Conservation (phyloP, 1,284 basidiomycete genomes). For the Ganoderma resinaceum region DNA sequence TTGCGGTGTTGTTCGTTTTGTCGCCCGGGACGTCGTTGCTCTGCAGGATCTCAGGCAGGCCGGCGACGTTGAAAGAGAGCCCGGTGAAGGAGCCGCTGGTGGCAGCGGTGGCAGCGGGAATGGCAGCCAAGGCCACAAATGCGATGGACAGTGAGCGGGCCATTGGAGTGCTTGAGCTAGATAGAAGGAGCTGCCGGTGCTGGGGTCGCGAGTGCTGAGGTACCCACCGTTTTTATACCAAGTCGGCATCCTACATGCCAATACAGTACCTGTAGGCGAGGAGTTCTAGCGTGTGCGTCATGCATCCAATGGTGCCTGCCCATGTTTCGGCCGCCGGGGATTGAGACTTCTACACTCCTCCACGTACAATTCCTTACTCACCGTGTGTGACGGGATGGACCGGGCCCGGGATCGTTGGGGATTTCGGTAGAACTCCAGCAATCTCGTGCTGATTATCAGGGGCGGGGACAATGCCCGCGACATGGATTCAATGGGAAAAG, state of each 20-base stretch:
- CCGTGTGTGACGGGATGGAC: neutral
- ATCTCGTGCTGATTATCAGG: neutral
- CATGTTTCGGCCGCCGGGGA: neutral
- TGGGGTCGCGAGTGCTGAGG: neutral
- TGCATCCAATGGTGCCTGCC: neutral
- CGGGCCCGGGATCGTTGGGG: neutral
- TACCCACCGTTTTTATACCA: neutral
- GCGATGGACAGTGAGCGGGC: neutral
- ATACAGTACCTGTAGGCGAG: neutral
- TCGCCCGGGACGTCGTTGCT: conserved; percentile 15
- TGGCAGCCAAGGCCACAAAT: neutral
- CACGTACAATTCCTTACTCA: too few species aligned
- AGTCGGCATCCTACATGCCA: neutral
- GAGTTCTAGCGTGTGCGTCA: neutral
- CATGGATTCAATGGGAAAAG: neutral
- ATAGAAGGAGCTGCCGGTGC: neutral
- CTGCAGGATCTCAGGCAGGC: conserved; percentile 19
- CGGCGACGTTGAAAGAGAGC: conserved; percentile 21
- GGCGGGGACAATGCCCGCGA: neutral
- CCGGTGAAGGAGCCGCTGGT: conserved; percentile 6
- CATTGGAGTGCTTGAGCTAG: neutral
- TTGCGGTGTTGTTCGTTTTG: conserved; percentile 19
- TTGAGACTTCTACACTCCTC: too few species aligned
- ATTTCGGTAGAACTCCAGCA: neutral
- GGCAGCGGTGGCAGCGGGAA: neutral